Evolutionary conservation across 371 early-diverging fungal genomes (phyloP).

Genomic region (Rhizopus arrhizus): DNA sequence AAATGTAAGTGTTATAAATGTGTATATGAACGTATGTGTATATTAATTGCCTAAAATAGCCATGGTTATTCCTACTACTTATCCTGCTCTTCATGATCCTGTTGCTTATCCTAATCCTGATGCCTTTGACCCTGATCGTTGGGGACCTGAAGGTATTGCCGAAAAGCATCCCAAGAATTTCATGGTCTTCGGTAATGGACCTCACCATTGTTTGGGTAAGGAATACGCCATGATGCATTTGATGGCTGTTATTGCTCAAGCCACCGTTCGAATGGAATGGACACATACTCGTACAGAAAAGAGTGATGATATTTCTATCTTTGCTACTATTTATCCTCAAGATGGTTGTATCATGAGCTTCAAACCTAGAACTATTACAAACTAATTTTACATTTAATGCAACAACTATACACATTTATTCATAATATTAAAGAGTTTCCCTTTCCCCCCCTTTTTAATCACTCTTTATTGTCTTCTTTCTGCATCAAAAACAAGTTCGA

Average conservation of each 20-base stretch:
- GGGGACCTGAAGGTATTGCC: conserved; percentile 41
- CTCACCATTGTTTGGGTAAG: conserved; percentile 45
- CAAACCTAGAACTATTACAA: conserved; percentile 29
- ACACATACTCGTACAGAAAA: conserved; percentile 43
- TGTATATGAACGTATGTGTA: neutral
- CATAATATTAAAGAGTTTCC: no score
- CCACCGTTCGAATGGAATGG: conserved; percentile 36
- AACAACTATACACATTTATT: no score
- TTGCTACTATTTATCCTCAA: conserved; percentile 58
- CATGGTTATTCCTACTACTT: conserved; percentile 46
- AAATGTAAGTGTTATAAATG: conserved; percentile 28
- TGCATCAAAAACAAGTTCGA: conserved; percentile 67
- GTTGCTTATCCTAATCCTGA: conserved; percentile 42
- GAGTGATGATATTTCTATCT: conserved; percentile 57
- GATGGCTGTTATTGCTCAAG: conserved; percentile 39
- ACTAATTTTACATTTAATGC: neutral
- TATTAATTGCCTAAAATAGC: conserved; percentile 17
- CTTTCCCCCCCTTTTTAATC: no score
- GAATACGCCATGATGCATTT: conserved; percentile 45
- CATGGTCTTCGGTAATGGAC: conserved; percentile 44
- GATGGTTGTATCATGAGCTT: conserved; percentile 59
- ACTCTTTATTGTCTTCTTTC: conserved; percentile 41
- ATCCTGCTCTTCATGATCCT: conserved; percentile 46
- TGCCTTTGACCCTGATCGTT: conserved; percentile 42
- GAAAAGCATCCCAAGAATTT: conserved; percentile 44